Evolutionary conservation across 805 yeast genomes (phyloP), one percentile per base, ranked within the genome.

Genomic region (Candida parachauliodes): DNA sequence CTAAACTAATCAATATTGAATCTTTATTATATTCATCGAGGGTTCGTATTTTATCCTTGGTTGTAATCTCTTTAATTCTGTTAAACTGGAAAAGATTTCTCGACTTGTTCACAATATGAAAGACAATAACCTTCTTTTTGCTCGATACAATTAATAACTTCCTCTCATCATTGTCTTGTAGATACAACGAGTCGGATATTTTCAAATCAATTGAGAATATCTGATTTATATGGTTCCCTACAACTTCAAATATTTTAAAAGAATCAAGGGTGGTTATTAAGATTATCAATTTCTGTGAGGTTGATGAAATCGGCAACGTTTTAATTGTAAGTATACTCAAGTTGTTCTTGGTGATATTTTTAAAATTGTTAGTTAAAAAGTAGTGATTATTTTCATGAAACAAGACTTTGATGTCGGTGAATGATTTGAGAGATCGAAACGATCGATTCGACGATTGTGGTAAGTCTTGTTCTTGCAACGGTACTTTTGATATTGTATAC

Each of bases 151-250:
- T 47, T 15, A 65, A 47, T n/a, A 60, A 38, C 19, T 51, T 52
- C 14, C 39, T 39, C 5, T 19, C 25, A 5, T 43, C 48, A 12
- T 44, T 46, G 11, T 44, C 28, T 28, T 51, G 51, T 21, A 52
- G 40, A 31, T 47, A 51, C 5, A 48, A 40, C 16, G 45, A 42
- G 19, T 47, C 54, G 26, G 45, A 45, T 11, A 53, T 38, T 8
- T 27, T 34, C 5, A 23, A 32, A 10, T 54, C 59, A 15, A 66
- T 47, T 10, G 53, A 47, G 30, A 54, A 52, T 5, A 65, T 50
- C 15, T 63, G 45, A 32, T 60, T 60, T 25, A 67, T 45, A 40
- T 63, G 65, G 14, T 49, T 45, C 1, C 70, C 70, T 2, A 60
- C 60, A 41, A 49, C 42, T 40, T 53, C 62, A 37, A 44, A 59